These are phyloP conservation scores for Celoporthe dispersa DNA, from an alignment of 2,329 filamentous ascomycete genomes.

Conservation along the genomic window DNA sequence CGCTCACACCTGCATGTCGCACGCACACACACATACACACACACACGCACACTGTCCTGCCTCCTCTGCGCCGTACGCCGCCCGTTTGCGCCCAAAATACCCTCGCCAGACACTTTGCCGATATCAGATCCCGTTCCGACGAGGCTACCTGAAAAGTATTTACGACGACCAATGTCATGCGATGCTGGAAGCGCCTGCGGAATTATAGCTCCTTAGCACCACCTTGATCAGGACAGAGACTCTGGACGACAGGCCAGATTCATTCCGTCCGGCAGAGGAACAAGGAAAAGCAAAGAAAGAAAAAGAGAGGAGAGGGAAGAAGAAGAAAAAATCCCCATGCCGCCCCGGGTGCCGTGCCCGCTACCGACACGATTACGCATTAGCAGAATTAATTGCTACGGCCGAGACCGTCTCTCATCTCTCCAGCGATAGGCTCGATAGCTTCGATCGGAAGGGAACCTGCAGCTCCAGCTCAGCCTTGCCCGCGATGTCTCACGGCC, in stretches of 20 bases:
- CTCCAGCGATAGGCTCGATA: conserved; percentile 2
- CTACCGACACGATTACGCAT: conserved; percentile 7
- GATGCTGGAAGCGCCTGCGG: conserved; percentile 8
- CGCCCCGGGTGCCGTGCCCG: conserved; percentile 13
- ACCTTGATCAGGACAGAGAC: background rate
- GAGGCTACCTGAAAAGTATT: background rate
- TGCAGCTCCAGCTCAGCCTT: conserved; percentile 14
- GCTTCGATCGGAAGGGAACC: background rate
- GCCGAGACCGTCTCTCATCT: conserved; percentile 10
- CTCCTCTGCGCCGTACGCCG: background rate
- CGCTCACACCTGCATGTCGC: background rate
- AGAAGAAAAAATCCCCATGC: conserved; percentile 17
- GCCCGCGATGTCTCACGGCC: conserved; percentile 31
- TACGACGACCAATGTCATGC: conserved; percentile 14
- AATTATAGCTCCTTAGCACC: conserved; percentile 15
- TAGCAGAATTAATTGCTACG: conserved; percentile 10
- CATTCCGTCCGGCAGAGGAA: background rate
- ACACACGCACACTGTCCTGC: background rate
- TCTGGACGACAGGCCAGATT: background rate
- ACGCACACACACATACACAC: background rate
- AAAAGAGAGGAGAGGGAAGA: background rate
- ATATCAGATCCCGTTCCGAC: background rate
- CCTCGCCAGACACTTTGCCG: background rate
- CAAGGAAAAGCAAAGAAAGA: background rate
- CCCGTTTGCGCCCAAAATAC: background rate